Base-by-base conservation (phyloP, 331 rosid genomes). In the Acacia concinna region DNA sequence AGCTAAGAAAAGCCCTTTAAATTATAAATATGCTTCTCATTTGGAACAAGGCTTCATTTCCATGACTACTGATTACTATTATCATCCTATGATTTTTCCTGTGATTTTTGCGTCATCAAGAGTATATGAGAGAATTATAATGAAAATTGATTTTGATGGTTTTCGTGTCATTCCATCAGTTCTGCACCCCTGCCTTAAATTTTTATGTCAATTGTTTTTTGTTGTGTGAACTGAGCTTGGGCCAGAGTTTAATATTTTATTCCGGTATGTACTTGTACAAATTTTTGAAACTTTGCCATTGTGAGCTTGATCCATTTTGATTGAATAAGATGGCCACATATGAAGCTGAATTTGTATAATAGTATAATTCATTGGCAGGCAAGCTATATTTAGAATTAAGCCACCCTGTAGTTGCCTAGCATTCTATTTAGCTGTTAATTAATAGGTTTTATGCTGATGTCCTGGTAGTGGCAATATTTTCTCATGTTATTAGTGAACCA, bases 11-110 rank as follows among this genome's bases (percentile, higher is more conserved):
- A 57, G 34, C 51, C 79, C 63, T 81, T 81, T 37, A 59, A 25
- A 27, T 15, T 15, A 59, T 25, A 28, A 59, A 5, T 27, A 13
- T 27, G 2, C 57, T 49, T 75, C 82, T 74, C 84, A 69, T 75
- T 71, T 84, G 82, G 79, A 87, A 81, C 83, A 83, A 80, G 73
- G 79, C 74, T 68, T 62, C 72, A 56, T 79, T 80, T 89, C 60
- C 81, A 34, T 23, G 40, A 84, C 85, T 87, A 79, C 77, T 54
- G 8, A 2, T 47, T 79, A 88, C 88, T 90, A 79, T 80, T 71
- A 64, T 34, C 25, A 38, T 67, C 52, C 30, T 66, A 60, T 73
- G 73, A 34, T 21, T 65, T 12, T 28, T 46, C 31, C 32, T 60
- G 35, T 25, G 8, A 1, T 64, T 75, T 41, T 6, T 40, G 17